Base-by-base conservation (phyloP, 1,284 basidiomycete species). In the Ceratobasidium sp. region DNA sequence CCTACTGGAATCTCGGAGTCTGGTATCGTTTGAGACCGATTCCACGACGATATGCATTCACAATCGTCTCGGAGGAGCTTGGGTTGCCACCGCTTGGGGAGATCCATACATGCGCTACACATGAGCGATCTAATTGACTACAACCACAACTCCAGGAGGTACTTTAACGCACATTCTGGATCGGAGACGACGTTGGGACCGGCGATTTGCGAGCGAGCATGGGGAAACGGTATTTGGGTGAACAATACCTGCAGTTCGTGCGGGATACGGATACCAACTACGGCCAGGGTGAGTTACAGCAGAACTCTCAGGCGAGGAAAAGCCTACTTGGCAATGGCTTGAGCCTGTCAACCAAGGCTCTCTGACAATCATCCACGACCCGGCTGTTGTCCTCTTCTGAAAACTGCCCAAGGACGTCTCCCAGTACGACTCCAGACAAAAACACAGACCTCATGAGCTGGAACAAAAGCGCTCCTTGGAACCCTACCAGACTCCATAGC, bases 401-500 rank as follows among this genome's bases (percentile, higher is more conserved):
- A 27, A 45, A 86, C 13, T 67, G 62, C 22, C 40, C 62, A 25
- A 67, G 35, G 1, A 94, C 87, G 38, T 89, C 91, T 0, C 92
- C 92, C 1, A 97, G 81, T 45, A 94, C 79, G 34, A 96, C 78
- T 25, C 77, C 76, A 56, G 80, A 78, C 13, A 95, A 78, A 75
- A 91, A 92, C 2, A 95, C 68, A 0, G 91, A 90, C 1, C 77
- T 72, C 17, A 93, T 77, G 27, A 91, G 76, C 0, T 75, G 76
- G 0, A 87, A 84, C 1, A 85, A 83, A 50, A 96, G 78, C 0
- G 89, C 89, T 2, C 94, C 94, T 76, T 95, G 93, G n/a, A 95
- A 80, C 0, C 94, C 94, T 1, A 93, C 78, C 0, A 89, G 85
- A 71, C 82, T 85, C 92, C 93, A 97, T 0, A 83, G 78, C 0